Evolutionary conservation across 305 asterid genomes (phyloP).

Genomic region (Withania somnifera): DNA sequence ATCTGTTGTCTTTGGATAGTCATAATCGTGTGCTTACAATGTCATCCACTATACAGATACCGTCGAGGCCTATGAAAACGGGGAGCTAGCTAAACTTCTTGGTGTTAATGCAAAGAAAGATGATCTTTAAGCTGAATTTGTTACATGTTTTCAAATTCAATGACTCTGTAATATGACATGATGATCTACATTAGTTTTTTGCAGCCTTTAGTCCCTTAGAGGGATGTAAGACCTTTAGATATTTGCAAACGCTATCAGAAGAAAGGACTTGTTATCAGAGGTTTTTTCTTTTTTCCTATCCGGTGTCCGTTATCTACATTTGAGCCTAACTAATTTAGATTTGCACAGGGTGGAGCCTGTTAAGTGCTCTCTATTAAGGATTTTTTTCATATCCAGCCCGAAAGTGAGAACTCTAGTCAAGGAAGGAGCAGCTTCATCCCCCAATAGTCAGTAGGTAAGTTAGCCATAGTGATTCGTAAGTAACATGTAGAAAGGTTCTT

Average conservation of each 20-base stretch:
- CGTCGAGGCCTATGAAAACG: constrained; percentile 61
- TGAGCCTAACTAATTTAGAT: too few relatives aligned
- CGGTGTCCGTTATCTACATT: too few relatives aligned
- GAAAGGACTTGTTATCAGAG: not conserved
- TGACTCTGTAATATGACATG: not conserved
- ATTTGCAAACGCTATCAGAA: not conserved
- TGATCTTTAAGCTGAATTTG: constrained; percentile 44
- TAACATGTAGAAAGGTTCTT: too few relatives aligned
- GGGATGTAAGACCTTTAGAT: not conserved
- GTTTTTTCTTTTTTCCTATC: not conserved
- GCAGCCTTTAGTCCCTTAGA: not conserved
- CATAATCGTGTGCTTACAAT: not conserved
- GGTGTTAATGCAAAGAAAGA: constrained; percentile 37
- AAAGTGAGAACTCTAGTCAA: too few relatives aligned
- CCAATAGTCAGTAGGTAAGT: too few relatives aligned
- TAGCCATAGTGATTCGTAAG: too few relatives aligned
- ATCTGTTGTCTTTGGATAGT: not conserved
- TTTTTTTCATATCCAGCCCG: too few relatives aligned
- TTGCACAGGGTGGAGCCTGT: too few relatives aligned
- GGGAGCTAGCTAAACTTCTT: constrained; percentile 52
- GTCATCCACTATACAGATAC: constrained; percentile 38
- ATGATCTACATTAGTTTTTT: not conserved
- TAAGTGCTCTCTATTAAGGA: too few relatives aligned
- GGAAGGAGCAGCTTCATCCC: too few relatives aligned
- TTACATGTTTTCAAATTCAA: not conserved